These are phyloP conservation scores for Backusella mclennaniae DNA, from an alignment of 192 early-diverging fungal species.

Conservation along the genomic window DNA sequence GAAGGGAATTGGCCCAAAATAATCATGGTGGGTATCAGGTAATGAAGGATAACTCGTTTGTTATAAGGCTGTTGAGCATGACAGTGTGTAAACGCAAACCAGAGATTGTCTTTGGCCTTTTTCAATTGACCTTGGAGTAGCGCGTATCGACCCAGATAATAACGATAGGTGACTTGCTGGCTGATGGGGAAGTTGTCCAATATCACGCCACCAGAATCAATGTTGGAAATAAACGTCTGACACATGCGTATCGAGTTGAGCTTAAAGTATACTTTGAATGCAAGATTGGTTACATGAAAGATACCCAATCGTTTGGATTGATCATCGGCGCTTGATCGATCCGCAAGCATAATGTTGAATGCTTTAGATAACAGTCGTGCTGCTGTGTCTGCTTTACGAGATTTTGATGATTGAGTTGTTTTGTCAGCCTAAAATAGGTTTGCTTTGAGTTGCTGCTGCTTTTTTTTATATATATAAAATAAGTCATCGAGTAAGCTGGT, in stretches of 20 bases:
- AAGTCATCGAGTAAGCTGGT: too few relatives aligned
- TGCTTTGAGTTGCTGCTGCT: background rate
- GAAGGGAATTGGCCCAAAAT: conserved; percentile 40
- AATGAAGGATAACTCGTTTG: conserved; percentile 38
- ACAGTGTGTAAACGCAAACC: conserved; percentile 43
- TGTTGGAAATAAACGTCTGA: conserved; percentile 43
- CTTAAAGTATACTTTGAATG: conserved; percentile 47
- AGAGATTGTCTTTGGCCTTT: conserved; percentile 35
- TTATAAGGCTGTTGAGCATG: conserved; percentile 31
- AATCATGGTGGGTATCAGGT: conserved; percentile 43
- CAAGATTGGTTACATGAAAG: conserved; percentile 43
- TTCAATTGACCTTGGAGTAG: conserved; percentile 43
- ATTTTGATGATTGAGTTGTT: background rate
- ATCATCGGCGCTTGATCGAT: conserved; percentile 25
- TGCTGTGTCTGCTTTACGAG: conserved; percentile 25
- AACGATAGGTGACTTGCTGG: conserved; percentile 48
- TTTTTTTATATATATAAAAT: background rate
- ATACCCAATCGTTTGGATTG: conserved; percentile 43
- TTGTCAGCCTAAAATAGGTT: conserved; percentile 19
- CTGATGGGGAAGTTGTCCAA: conserved; percentile 39
- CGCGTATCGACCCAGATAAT: conserved; percentile 46
- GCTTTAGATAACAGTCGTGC: conserved; percentile 37
- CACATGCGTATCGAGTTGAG: conserved; percentile 43
- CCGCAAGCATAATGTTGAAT: conserved; percentile 44
- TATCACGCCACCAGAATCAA: conserved; percentile 33